phyloP scores from a whole-genome alignment of 768 basidiomycete genomes.

The Termitomyces sp. region DNA sequence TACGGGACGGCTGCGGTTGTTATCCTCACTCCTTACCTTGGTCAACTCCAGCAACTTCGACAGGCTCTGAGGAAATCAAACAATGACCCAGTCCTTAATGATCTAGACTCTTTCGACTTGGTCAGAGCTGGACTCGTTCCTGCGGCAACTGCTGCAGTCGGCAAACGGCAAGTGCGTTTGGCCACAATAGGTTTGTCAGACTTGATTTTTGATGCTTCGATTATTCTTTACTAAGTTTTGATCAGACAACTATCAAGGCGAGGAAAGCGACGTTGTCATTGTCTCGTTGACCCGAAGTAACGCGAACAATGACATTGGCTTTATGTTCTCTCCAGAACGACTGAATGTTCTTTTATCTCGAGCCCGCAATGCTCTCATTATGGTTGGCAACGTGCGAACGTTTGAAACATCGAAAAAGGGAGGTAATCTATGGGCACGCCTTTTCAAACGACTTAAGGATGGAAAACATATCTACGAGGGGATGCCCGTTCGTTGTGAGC shows the following conservation, averaged over 20 bases:
- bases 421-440: neutral
- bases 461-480: constrained; percentile 1
- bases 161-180: constrained; percentile 44
- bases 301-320: constrained; percentile 49
- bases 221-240: neutral
- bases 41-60: neutral
- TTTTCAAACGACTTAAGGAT: neutral
- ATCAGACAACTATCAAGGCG: constrained; percentile 72
- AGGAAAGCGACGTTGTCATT: constrained; percentile 67
- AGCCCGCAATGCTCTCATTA: constrained; percentile 56
- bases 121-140: constrained; percentile 49
- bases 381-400: constrained; percentile 60
- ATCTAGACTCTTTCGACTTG: constrained; percentile 25
- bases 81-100: constrained; percentile 56
- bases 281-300: constrained; percentile 60
- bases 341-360: constrained; percentile 69
- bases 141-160: constrained; percentile 8
- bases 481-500: neutral
- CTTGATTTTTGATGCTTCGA: neutral
- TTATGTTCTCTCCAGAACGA: constrained; percentile 66
- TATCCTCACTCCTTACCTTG: neutral
- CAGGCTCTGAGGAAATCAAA: constrained; percentile 28
- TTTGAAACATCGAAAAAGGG: neutral
- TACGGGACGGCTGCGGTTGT: neutral
- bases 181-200: neutral